These are phyloP conservation scores for Cryptosporidium parvum DNA, from an alignment of 169 alveolate species.

Conservation along the genomic window DNA sequence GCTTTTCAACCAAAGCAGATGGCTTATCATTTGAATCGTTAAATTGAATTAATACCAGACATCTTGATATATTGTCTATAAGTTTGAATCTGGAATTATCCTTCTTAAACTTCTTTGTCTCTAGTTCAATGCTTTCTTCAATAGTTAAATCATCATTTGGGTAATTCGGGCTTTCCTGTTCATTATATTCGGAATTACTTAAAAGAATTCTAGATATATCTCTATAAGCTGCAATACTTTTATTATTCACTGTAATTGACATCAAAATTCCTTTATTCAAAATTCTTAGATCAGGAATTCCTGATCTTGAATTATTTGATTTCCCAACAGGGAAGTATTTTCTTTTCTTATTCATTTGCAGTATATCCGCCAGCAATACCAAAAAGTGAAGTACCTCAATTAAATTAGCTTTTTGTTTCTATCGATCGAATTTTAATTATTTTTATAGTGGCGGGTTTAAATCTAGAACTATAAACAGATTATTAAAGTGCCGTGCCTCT, in stretches of 20 bases:
- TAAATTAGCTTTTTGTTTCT: no score
- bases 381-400: background rate
- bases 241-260: constrained; percentile 54
- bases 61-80: constrained; percentile 43
- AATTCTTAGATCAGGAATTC: background rate
- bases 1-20: constrained; percentile 30
- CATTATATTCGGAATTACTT: background rate
- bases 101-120: background rate
- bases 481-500: constrained; percentile 52
- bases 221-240: constrained; percentile 37
- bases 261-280: constrained; percentile 48
- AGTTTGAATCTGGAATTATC: constrained; percentile 12
- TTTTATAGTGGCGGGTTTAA: background rate
- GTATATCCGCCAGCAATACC: background rate
- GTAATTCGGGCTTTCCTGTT: background rate
- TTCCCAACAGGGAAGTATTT: background rate
- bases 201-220: constrained; percentile 20
- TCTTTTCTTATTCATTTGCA: constrained; percentile 9
- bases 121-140: constrained; percentile 32
- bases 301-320: background rate
- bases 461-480: background rate
- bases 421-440: background rate
- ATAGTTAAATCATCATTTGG: background rate
- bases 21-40: constrained; percentile 21
- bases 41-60: constrained; percentile 47